These are phyloP conservation scores for Phaeomoniella chlamydospora DNA, from an alignment of 2,329 filamentous ascomycete species.

Conservation along the genomic window DNA sequence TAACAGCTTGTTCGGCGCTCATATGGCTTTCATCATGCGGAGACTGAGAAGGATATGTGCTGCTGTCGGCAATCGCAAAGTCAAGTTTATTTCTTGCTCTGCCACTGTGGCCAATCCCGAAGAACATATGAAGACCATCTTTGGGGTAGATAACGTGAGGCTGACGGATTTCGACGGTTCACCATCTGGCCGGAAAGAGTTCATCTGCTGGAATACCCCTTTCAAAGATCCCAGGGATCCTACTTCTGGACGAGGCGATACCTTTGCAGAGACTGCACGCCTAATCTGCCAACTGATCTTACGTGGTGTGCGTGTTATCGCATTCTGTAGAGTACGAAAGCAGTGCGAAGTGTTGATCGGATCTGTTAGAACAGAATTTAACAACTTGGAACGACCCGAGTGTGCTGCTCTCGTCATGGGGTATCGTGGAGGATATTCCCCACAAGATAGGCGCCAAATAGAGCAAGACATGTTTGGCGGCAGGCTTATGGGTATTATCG, in stretches of 20 bases:
- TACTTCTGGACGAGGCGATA: conserved; percentile 70
- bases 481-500: conserved; percentile 81
- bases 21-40: conserved; percentile 90
- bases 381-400: conserved; percentile 57
- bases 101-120: conserved; percentile 89
- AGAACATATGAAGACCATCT: conserved; percentile 87
- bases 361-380: conserved; percentile 66
- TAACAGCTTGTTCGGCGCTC: conserved; percentile 84
- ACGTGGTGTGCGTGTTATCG: conserved; percentile 78
- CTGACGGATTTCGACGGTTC: conserved; percentile 87
- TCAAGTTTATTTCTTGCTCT: conserved; percentile 91
- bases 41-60: conserved; percentile 76
- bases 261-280: conserved; percentile 71
- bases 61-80: conserved; percentile 67
- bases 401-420: conserved; percentile 76
- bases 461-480: conserved; percentile 97
- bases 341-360: conserved; percentile 75
- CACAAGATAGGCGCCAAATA: conserved; percentile 75
- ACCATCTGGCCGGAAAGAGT: conserved; percentile 83
- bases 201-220: conserved; percentile 95
- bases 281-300: conserved; percentile 83
- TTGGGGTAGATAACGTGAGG: conserved; percentile 67
- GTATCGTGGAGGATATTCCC: conserved; percentile 87
- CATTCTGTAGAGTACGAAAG: conserved; percentile 78
- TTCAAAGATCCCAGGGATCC: conserved; percentile 82